A percentile compares a stretch with the other conserved stretches of the same genome.
phyloP scores from a whole-genome alignment of 352 stramenopile species.

The Globisporangium barbulae region DNA sequence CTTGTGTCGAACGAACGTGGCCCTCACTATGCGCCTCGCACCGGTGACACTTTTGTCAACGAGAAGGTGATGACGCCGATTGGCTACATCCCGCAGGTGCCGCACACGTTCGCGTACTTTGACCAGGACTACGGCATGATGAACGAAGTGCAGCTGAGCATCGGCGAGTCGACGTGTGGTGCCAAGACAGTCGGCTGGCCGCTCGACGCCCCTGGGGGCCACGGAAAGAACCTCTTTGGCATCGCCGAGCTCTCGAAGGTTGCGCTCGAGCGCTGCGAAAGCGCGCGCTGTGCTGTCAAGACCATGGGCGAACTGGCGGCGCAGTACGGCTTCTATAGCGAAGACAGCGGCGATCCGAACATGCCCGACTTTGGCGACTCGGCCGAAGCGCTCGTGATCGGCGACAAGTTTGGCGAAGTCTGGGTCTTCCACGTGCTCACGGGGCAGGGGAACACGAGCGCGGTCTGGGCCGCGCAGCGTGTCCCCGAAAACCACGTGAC shows the following conservation, averaged over 20 bases:
- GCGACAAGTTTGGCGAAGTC: conserved; percentile 71
- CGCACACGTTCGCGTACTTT: conserved; percentile 87
- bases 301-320: conserved; percentile 88
- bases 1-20: conserved; percentile 59
- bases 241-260: conserved; percentile 80
- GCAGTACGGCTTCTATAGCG: conserved; percentile 89
- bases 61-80: conserved; percentile 38
- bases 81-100: conserved; percentile 75
- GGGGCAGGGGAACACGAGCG: conserved; percentile 69
- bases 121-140: conserved; percentile 89
- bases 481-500: conserved; percentile 81
- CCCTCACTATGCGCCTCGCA: conserved; percentile 31
- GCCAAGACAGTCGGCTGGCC: conserved; percentile 55
- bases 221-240: conserved; percentile 72
- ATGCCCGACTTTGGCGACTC: conserved; percentile 34
- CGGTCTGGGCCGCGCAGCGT: conserved; percentile 86
- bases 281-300: conserved; percentile 57
- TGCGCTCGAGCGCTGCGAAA: conserved; percentile 72
- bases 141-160: conserved; percentile 87
- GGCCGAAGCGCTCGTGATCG: conserved; percentile 74
- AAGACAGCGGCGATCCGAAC: conserved; percentile 46
- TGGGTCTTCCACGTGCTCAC: conserved; percentile 92
- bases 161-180: conserved; percentile 85
- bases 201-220: conserved; percentile 20
- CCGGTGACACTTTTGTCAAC: conserved; percentile 8